Evolutionary conservation across 495 filamentous ascomycete genomes (phyloP), one percentile per base, ranked within the genome.

Genomic region (Lophiostoma macrostomum): DNA sequence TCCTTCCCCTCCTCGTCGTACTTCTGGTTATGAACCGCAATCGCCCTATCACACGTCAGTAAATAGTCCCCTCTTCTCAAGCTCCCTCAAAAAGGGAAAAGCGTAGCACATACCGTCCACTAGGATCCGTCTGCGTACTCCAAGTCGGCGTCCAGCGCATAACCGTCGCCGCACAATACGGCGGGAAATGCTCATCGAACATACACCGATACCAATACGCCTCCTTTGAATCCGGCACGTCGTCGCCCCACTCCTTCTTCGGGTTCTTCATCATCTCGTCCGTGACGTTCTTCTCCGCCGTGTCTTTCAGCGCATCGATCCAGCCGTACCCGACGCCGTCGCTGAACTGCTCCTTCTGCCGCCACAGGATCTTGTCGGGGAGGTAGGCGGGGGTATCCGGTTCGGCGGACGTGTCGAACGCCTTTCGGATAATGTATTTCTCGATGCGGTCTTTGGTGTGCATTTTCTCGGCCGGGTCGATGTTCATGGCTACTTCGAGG

Each of bases 341-440:
- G 47, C 84, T 89, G 75, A 98, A 98, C 76, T 97, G 94, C 75
- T 98, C 93, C 80, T 98, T 98, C 76, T 98, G 93, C 64, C 93
- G 80, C 87, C 88, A 98, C 31, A 98, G 84, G 59, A 98, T 97
- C 65, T 93, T 82, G 13, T 93, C 85, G 27, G 93, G 93, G 16
- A 98, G 80, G 75, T 97, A 98, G 12, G 93, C 80, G 62, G 83
- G 70, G 13, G 77, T 76, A 32, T 76, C 81, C 3, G 90, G 89
- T 66, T 95, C 86, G 57, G 91, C 87, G 35, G 79, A 80, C 25
- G 90, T 94, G 72, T 98, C 93, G 65, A 98, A 98, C 10, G 93
- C 93, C 72, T 96, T 95, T 58, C 93, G 85, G 53, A 98, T 77
- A 57, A 97, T 90, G 76, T 95, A 94, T 72, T 98, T 98, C 76